Percentiles rank a stretch among this genome's conserved stretches.
Evolutionary conservation across 495 filamentous ascomycete genomes (phyloP).

Genomic region (Paragyromitra xinjiangensis): DNA sequence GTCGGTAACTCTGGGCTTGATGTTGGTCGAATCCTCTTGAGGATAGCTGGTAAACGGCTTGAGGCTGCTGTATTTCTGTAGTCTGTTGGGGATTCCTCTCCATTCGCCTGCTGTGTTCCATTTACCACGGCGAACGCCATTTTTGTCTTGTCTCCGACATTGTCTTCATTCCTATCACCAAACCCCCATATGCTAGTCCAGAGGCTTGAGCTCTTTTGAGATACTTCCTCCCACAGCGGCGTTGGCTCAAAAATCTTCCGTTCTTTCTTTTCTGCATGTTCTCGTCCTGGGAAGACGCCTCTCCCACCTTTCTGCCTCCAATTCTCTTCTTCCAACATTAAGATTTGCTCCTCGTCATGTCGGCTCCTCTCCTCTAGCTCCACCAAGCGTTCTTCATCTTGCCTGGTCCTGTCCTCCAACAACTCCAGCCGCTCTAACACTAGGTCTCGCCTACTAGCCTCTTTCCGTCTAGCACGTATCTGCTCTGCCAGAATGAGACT

Average conservation of each 20-base stretch:
- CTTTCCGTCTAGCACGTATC: conserved; percentile 77
- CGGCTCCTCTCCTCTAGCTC: conserved; percentile 66
- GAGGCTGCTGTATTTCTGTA: not conserved
- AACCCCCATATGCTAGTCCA: conserved; percentile 27
- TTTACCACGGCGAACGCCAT: not conserved
- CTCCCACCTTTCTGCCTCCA: conserved; percentile 52
- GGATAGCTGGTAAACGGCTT: conserved; percentile 1
- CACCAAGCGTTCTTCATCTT: conserved; percentile 64
- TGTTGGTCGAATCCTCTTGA: conserved; percentile 15
- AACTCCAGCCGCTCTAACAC: conserved; percentile 71
- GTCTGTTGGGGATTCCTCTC: not conserved
- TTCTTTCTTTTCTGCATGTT: conserved; percentile 15
- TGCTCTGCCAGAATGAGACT: conserved; percentile 84
- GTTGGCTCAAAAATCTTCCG: conserved; percentile 36
- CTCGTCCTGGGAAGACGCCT: conserved; percentile 41
- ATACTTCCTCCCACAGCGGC: conserved; percentile 51
- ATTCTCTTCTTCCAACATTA: conserved; percentile 67
- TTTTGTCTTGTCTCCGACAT: not conserved
- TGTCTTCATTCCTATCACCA: not conserved
- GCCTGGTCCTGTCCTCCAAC: conserved; percentile 60
- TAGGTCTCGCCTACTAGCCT: conserved; percentile 76
- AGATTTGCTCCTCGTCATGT: conserved; percentile 63
- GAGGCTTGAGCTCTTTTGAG: conserved; percentile 23
- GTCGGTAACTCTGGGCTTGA: conserved; percentile 5
- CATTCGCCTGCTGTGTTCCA: not conserved